Evolutionary conservation across 2,329 filamentous ascomycete species (phyloP), one percentile per base, ranked within the genome.

Genomic region (Polychaeton citri): DNA sequence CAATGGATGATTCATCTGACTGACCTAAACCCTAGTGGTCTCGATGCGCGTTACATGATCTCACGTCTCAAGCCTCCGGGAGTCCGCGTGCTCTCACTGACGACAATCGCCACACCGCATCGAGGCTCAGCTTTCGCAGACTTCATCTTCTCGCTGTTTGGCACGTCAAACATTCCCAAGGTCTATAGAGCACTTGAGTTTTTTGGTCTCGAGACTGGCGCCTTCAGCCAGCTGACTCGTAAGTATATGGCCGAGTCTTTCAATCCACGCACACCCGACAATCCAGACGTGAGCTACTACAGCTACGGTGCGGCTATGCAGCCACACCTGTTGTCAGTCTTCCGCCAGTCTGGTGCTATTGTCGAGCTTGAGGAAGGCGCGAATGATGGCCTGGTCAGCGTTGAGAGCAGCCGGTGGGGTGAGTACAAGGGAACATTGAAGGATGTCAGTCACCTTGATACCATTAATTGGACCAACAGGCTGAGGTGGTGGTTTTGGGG

Each of bases 61-160:
- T 75, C 69, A 40, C 64, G 59, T 30, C 56, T 78, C 16, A 63
- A 65, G 34, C 72, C 72, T 7, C 59, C 61, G 3, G 72, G 77
- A 34, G 83, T 94, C 44, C 84, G 83, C 52, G 81, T 94, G 40
- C 67, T 86, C 24, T 77, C 73, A 0, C 53, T 79, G 44, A 78
- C 74, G 1, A 78, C 74, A 0, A 68, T 79, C 38, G 72, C 74
- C 2, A 72, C 70, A 10, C 74, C 74, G 1, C 74, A 79, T 57
- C 57, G 67, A 55, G 72, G 73, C 3, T 75, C 71, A 18, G 65
- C 72, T 5, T 72, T 77, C 42, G 74, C 74, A 30, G 74, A 79
- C 52, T 73, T 73, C 51, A 59, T 75, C 39, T 66, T 78, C 46
- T 61, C 72, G 4, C 63, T 63, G 28, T 72, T 78, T 37, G 72